Conservation (phyloP, 768 basidiomycete genomes). For the Amanita inopinata region DNA sequence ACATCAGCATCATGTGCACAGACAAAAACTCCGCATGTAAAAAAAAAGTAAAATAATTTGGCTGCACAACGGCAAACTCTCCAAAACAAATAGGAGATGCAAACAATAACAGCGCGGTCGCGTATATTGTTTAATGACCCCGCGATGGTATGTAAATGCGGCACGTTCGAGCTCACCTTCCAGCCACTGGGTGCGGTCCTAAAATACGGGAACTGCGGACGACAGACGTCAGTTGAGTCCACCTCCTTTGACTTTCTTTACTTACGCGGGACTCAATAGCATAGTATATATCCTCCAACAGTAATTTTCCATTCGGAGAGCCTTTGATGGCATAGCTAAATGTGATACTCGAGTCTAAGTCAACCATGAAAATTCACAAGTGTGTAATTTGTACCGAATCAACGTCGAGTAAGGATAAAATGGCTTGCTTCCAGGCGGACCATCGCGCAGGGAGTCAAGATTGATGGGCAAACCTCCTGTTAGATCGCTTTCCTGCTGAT, state of each 20-base stretch:
- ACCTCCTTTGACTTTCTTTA: conserved; percentile 12
- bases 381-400: conserved; percentile 51
- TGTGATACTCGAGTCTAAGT: no score
- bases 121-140: conserved; percentile 19
- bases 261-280: conserved; percentile 82
- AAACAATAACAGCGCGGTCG: conserved; percentile 59
- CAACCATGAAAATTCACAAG: no score
- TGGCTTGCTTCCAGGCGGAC: conserved; percentile 82
- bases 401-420: conserved; percentile 89
- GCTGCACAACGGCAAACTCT: conserved; percentile 17
- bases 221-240: conserved; percentile 12
- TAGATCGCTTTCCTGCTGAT: conserved; percentile 68
- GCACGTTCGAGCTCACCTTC: conserved; percentile 53
- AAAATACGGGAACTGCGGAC: conserved; percentile 76
- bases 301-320: conserved; percentile 75
- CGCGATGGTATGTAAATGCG: conserved; percentile 6
- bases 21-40: conserved; percentile 18
- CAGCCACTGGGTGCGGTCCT: conserved; percentile 81
- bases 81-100: conserved; percentile 54
- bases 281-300: conserved; percentile 87
- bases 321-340: conserved; percentile 84
- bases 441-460: conserved; percentile 78
- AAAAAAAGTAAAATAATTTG: conserved; percentile 20
- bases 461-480: conserved; percentile 81
- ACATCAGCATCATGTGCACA: conserved; percentile 18